Base-by-base conservation (phyloP, 805 yeast genomes). In the Yarrowia sp. region DNA sequence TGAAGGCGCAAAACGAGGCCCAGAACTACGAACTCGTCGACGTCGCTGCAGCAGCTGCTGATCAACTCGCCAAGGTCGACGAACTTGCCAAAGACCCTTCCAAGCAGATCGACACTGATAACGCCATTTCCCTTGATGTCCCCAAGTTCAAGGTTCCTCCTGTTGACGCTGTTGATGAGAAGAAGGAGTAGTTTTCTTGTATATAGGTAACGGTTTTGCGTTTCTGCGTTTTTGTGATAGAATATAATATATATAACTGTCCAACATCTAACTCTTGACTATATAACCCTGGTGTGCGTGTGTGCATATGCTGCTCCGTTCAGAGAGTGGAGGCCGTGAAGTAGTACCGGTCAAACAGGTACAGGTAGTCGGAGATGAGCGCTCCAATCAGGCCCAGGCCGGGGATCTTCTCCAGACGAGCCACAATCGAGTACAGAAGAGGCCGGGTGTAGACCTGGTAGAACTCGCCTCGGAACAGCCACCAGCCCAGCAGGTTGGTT, bases 1-100 rank as follows among this genome's bases (percentile, higher is more conserved):
- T 87, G 8, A 92, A 90, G 74, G 86, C 97, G 0, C 82, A 91
- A 40, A 81, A 86, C 33, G 80, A 92, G 69, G 92, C 96, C 0
- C 82, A 83, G 71, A 88, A 87, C 15, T 82, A 88, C 68, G 88
- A 88, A 13, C 85, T 89, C 73, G 80, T 80, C 19, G 90, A 87
- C 44, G 79, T 92, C 64, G 79, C 88, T 3, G 80, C 76, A 0
- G 90, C 86, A 70, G 86, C 90, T 39, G 92, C 90, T 71, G 79
- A 81, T 42, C 96, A 92, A 73, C 79, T 89, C 72, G 79, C 76
- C 12, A 87, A 87, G 76, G 75, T 89, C 53, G 76, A 76, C 5
- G 71, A 75, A 42, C 43, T 60, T 20, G 44, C 24, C 3, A 4
- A 2, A 13, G n/a, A 40, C 14, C 50, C 46, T 24, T 10, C 36